Conservation (phyloP, 1,139 yeast species). For the Saccharomyces hybrid region DNA sequence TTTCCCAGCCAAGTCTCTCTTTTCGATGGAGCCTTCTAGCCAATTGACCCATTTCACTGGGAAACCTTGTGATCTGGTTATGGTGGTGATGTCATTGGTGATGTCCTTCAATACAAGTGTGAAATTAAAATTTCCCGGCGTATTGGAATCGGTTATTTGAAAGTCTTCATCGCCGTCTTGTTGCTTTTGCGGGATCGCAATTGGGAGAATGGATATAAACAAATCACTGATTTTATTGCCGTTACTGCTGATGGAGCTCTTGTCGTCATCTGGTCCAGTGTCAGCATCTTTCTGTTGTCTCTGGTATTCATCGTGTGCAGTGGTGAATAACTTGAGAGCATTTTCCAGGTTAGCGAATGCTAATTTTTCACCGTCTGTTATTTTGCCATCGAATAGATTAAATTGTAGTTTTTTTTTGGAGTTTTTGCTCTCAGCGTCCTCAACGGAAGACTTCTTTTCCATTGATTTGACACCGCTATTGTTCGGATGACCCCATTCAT, state of each 20-base stretch:
- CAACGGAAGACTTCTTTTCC: slow-evolving; percentile 10
- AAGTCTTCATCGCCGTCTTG: slow-evolving; percentile 30
- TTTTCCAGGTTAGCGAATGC: slow-evolving; percentile 82
- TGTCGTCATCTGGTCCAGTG: slow-evolving; percentile 10
- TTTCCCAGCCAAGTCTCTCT: slow-evolving; percentile 9
- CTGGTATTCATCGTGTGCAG: slow-evolving; percentile 31
- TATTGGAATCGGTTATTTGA: slow-evolving; percentile 35
- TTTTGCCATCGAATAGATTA: slow-evolving; percentile 68
- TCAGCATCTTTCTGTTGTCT: slow-evolving; percentile 25
- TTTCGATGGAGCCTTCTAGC: slow-evolving; percentile 45
- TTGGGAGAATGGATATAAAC: slow-evolving; percentile 76
- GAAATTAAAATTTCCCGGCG: slow-evolving; percentile 50
- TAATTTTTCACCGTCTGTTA: slow-evolving; percentile 81
- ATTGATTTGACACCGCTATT: slow-evolving; percentile 12
- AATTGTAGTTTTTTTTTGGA: slow-evolving; percentile 40
- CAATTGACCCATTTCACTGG: slow-evolving; percentile 86
- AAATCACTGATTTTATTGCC: slow-evolving; percentile 51
- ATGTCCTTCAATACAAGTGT: slow-evolving; percentile 69
- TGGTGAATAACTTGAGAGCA: slow-evolving; percentile 45
- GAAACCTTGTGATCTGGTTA: slow-evolving; percentile 79
- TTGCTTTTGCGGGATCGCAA: slow-evolving; percentile 26
- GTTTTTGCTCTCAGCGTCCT: slow-evolving; percentile 22
- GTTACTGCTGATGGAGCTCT: slow-evolving; percentile 39
- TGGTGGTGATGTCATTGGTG: slow-evolving; percentile 64
- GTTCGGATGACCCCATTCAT: slow-evolving; percentile 35